A percentile compares a stretch with the other conserved stretches of the same genome.
Conservation (phyloP, 129 eudicot genomes). For the Arctium minus region DNA sequence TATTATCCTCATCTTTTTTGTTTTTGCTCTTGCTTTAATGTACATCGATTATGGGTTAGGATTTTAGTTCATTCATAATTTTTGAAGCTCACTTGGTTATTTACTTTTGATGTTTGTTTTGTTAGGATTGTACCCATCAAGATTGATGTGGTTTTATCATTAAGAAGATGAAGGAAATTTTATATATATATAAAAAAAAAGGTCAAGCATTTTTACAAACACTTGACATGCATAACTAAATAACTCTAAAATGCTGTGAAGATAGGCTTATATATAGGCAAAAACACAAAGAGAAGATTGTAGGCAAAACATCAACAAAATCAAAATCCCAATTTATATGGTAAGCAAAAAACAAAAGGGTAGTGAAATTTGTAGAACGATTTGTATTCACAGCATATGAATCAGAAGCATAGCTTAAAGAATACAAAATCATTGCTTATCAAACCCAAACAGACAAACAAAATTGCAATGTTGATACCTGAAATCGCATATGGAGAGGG, state of each 20-base stretch:
- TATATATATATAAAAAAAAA: neutral
- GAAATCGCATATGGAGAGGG: neutral
- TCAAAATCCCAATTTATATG: neutral
- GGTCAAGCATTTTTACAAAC: neutral
- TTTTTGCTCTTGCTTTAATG: neutral
- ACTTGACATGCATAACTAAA: neutral
- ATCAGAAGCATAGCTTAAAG: neutral
- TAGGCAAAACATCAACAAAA: neutral
- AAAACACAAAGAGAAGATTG: neutral
- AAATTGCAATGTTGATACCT: neutral
- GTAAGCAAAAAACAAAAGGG: neutral
- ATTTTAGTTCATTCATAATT: neutral
- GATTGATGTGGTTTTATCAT: neutral
- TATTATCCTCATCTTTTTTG: neutral
- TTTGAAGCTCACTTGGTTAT: neutral
- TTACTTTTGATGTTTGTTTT: neutral
- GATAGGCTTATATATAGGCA: too few species aligned
- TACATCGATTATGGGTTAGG: neutral
- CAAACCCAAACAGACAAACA: neutral
- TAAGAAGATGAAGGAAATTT: neutral
- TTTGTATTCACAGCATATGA: neutral
- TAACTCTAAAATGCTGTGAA: neutral
- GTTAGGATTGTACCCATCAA: neutral
- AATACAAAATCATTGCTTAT: neutral
- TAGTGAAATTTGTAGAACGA: neutral